Percentiles rank a stretch among this genome's conserved stretches.
Evolutionary conservation across 2,329 filamentous ascomycete genomes (phyloP).

Genomic region (Alternaria burnsii): DNA sequence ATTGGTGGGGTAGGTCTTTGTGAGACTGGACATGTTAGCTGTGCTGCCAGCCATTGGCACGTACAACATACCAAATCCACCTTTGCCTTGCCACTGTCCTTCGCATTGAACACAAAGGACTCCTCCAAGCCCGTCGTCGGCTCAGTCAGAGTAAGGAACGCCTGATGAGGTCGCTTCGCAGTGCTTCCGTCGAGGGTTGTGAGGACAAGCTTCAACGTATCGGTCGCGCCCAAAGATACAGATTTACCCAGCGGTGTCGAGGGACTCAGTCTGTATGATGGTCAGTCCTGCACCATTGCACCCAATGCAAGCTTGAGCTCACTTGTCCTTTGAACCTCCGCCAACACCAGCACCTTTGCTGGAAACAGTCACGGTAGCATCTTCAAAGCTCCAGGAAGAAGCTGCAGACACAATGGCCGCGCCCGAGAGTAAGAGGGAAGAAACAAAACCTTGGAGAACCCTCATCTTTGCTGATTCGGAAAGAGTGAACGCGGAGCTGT

Average conservation of each 20-base stretch:
- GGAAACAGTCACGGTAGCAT: slow-evolving; percentile 72
- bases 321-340: slow-evolving; percentile 70
- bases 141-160: slow-evolving; percentile 86
- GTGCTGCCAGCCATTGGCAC: slow-evolving; percentile 12
- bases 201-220: slow-evolving; percentile 82
- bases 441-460: slow-evolving; percentile 53
- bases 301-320: slow-evolving; percentile 42
- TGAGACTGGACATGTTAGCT: slow-evolving; percentile 69
- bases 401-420: slow-evolving; percentile 58
- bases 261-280: slow-evolving; percentile 50
- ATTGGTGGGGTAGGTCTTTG: slow-evolving; percentile 86
- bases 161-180: slow-evolving; percentile 88
- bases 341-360: slow-evolving; percentile 65
- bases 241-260: slow-evolving; percentile 69
- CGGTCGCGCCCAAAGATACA: slow-evolving; percentile 70
- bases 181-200: slow-evolving; percentile 82
- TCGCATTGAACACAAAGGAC: slow-evolving; percentile 83
- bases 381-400: slow-evolving; percentile 75
- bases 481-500: slow-evolving; percentile 39
- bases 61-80: slow-evolving; percentile 76
- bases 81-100: slow-evolving; percentile 86
- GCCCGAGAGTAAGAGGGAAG: slow-evolving; percentile 53
- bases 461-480: slow-evolving; percentile 50
- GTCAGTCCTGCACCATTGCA: slow-evolving; percentile 5
- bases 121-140: slow-evolving; percentile 79